Percentiles rank a stretch among this genome's conserved stretches.
phyloP scores from a whole-genome alignment of 2,329 filamentous ascomycete genomes.

The Alternaria panax region DNA sequence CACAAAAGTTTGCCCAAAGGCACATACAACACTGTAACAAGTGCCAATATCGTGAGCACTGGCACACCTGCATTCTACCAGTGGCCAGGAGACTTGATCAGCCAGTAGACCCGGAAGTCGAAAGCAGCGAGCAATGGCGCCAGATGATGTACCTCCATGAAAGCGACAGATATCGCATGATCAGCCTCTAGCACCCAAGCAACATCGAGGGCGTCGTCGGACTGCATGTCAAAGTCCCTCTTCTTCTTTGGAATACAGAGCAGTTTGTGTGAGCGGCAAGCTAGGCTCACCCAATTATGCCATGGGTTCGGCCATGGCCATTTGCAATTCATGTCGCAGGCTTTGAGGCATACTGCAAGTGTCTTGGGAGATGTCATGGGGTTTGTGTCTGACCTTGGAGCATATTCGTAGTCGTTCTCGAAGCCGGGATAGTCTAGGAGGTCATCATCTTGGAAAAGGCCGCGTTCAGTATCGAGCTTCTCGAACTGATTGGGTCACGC shows the following conservation, averaged over 20 bases:
- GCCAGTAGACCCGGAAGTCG: slow-evolving; percentile 12
- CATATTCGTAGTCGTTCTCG: too few relatives aligned
- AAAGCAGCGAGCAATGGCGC: slow-evolving; percentile 1
- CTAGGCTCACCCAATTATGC: neutral
- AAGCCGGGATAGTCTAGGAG: too few relatives aligned
- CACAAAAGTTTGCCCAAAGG: slow-evolving; percentile 1
- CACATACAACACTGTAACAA: slow-evolving; percentile 4
- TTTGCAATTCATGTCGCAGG: neutral
- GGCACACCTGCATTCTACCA: slow-evolving; percentile 7
- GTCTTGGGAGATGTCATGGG: neutral
- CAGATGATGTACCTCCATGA: slow-evolving; percentile 6
- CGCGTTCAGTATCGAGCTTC: neutral
- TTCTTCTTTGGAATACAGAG: too few relatives aligned
- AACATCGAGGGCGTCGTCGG: neutral
- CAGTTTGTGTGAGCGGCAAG: too few relatives aligned
- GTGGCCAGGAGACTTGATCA: neutral
- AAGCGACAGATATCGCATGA: neutral
- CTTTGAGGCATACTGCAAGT: neutral
- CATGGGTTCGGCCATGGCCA: neutral
- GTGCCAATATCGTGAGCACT: slow-evolving; percentile 2
- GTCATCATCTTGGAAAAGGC: neutral
- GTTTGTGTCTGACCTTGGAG: neutral
- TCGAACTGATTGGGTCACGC: neutral
- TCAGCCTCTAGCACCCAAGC: neutral
- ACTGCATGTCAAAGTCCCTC: too few relatives aligned